These are phyloP conservation scores for Aspergillus spinulosporus DNA, from an alignment of 2,329 filamentous ascomycete genomes.

Conservation along the genomic window DNA sequence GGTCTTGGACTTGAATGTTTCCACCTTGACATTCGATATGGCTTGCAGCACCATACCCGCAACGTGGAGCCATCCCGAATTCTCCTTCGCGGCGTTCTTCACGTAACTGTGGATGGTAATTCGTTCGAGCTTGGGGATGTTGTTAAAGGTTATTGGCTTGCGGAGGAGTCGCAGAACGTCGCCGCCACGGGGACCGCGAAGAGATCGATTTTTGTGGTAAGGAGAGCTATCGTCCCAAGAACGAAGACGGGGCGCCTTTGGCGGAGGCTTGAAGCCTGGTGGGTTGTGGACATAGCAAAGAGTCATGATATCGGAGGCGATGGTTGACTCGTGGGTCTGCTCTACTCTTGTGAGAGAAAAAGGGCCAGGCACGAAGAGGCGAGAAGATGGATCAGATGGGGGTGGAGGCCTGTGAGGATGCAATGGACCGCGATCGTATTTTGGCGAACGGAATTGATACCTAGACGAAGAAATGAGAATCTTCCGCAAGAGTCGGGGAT, in stretches of 20 bases:
- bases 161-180: constrained; percentile 55
- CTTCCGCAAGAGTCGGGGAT: background rate
- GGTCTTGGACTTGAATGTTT: constrained; percentile 67
- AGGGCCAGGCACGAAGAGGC: constrained; percentile 84
- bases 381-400: constrained; percentile 80
- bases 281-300: constrained; percentile 84
- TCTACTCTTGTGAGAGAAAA: constrained; percentile 84
- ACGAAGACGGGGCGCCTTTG: constrained; percentile 68
- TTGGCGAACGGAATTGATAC: constrained; percentile 92
- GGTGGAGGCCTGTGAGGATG: constrained; percentile 91
- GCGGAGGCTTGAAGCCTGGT: constrained; percentile 66
- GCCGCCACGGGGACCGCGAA: constrained; percentile 79
- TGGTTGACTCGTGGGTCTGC: constrained; percentile 85
- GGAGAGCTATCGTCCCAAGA: constrained; percentile 88
- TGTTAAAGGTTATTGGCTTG: constrained; percentile 70
- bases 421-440: constrained; percentile 89
- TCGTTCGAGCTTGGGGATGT: constrained; percentile 77
- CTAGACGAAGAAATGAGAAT: constrained; percentile 48
- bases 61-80: constrained; percentile 75
- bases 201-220: constrained; percentile 88
- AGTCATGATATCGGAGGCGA: constrained; percentile 84
- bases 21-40: constrained; percentile 74
- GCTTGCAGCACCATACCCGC: constrained; percentile 81
- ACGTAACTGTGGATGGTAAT: constrained; percentile 78
- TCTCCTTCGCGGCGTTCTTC: constrained; percentile 66